Percentiles rank a stretch among this genome's conserved stretches.
Conservation (phyloP, 192 early-diverging fungal species). For the Ambispora gerdemannii region DNA sequence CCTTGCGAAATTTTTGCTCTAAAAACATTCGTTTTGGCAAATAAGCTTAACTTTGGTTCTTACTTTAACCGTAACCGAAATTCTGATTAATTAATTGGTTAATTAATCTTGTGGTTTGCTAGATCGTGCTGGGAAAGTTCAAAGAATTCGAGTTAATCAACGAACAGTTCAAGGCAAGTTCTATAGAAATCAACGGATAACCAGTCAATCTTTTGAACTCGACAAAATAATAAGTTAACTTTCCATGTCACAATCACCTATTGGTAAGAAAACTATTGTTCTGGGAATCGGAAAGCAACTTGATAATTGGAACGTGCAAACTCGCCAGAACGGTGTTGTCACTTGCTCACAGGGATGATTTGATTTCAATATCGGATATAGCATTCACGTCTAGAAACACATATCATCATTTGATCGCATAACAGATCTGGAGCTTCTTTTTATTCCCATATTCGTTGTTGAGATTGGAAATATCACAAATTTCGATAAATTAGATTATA, state of each 20-base stretch:
- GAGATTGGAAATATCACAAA: too few species aligned
- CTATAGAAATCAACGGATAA: neutral
- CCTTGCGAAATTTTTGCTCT: neutral
- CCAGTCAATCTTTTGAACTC: conserved; percentile 23
- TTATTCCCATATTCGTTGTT: too few species aligned
- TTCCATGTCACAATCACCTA: conserved; percentile 11
- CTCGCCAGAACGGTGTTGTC: conserved; percentile 20
- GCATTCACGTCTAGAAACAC: conserved; percentile 6
- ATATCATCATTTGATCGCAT: too few species aligned
- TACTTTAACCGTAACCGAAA: too few species aligned
- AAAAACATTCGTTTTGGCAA: too few species aligned
- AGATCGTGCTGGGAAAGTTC: too few species aligned
- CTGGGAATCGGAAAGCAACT: conserved; percentile 5
- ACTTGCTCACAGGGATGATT: conserved; percentile 20
- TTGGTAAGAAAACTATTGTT: conserved; percentile 3
- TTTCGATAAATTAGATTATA: too few species aligned
- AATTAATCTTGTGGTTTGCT: too few species aligned
- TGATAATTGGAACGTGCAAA: conserved; percentile 25
- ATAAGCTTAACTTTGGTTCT: too few species aligned
- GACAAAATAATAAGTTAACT: conserved; percentile 2
- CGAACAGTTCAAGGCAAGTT: neutral
- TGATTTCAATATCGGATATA: conserved; percentile 24
- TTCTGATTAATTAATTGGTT: too few species aligned
- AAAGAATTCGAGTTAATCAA: conserved; percentile 19
- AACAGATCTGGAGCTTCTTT: too few species aligned